Evolutionary conservation across 2,329 filamentous ascomycete species (phyloP), one percentile per base, ranked within the genome.

Genomic region (Scytalidium sp.): DNA sequence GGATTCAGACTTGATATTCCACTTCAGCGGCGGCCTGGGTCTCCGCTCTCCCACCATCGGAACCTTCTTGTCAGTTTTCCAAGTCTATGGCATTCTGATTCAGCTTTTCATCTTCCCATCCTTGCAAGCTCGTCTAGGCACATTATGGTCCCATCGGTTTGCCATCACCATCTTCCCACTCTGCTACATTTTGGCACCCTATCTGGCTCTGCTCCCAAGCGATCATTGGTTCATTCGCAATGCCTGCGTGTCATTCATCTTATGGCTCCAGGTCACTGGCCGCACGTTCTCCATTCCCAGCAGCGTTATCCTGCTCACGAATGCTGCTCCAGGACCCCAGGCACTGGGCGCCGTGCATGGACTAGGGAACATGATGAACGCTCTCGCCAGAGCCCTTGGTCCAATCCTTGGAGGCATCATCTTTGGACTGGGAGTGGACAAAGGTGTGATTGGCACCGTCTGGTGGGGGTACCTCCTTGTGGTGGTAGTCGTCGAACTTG

Each of bases 201-300:
- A 85, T 59, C 75, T 89, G 17, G 76, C 83, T 1, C 69, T 87
- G 7, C 3, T 50, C 6, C 52, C 56, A 61, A 47, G 54, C 54
- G 54, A 67, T 54, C 41, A 66, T 64, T 53, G 67, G 60, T 56
- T 70, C 23, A 65, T 75, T 55, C 67, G 70, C 72, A 1, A 64
- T 81, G 4, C 67, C 68, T 56, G 69, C 80, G 47, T 88, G 82
- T 85, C 67, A 0, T 56, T 78, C 1, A 81, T 89, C 1, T 72
- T 89, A 2, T 73, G 81, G 9, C 63, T 90, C 3, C 87, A 92
- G 61, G 87, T 90, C 17, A 74, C 85, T 3, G 87, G 84, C 0
- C 76, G 88, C 23, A 92, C 88, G 0, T 90, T 92, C 59, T 78
- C 78, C 0, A 66, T 80, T 8, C 80, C 80, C 1, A 77, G 77